phyloP scores from a whole-genome alignment of 1,139 yeast genomes.

The Yarrowia galli region DNA sequence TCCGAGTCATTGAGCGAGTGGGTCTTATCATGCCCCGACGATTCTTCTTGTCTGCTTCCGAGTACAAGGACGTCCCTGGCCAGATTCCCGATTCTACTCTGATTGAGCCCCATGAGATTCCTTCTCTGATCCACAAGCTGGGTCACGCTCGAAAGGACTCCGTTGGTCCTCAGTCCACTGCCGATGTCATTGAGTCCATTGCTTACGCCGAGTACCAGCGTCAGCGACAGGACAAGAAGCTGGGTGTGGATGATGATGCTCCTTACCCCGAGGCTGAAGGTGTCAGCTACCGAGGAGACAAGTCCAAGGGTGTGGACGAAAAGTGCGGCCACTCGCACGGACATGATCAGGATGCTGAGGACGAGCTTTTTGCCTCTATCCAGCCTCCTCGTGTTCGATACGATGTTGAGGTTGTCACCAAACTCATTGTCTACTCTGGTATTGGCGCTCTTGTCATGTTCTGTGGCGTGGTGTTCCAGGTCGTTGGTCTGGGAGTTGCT shows the following conservation, averaged over 20 bases:
- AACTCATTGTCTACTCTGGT: slow-evolving; percentile 78
- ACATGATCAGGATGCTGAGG: slow-evolving; percentile 42
- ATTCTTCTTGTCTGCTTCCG: slow-evolving; percentile 52
- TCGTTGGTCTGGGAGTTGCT: slow-evolving; percentile 40
- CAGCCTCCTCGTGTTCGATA: slow-evolving; percentile 59
- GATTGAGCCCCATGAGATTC: slow-evolving; percentile 49
- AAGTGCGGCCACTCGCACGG: slow-evolving; percentile 38
- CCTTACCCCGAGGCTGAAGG: slow-evolving; percentile 25
- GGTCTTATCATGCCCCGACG: slow-evolving; percentile 55
- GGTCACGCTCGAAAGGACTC: slow-evolving; percentile 51
- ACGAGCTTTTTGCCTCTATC: slow-evolving; percentile 50
- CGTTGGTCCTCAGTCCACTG: slow-evolving; percentile 56
- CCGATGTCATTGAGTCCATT: slow-evolving; percentile 54
- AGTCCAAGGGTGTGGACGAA: slow-evolving; percentile 28
- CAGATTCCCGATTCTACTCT: slow-evolving; percentile 50
- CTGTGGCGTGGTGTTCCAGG: slow-evolving; percentile 44
- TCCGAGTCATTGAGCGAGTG: slow-evolving; percentile 49
- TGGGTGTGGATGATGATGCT: slow-evolving; percentile 23
- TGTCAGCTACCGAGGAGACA: slow-evolving; percentile 7
- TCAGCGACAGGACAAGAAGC: slow-evolving; percentile 40
- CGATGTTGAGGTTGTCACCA: slow-evolving; percentile 76
- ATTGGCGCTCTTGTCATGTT: slow-evolving; percentile 55
- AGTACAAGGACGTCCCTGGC: slow-evolving; percentile 51
- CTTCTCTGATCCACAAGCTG: slow-evolving; percentile 47
- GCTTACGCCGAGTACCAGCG: slow-evolving; percentile 49